Evolutionary conservation across 75 land plant genomes (phyloP), one percentile per base, ranked within the genome.

Genomic region (Cunninghamia lanceolata): DNA sequence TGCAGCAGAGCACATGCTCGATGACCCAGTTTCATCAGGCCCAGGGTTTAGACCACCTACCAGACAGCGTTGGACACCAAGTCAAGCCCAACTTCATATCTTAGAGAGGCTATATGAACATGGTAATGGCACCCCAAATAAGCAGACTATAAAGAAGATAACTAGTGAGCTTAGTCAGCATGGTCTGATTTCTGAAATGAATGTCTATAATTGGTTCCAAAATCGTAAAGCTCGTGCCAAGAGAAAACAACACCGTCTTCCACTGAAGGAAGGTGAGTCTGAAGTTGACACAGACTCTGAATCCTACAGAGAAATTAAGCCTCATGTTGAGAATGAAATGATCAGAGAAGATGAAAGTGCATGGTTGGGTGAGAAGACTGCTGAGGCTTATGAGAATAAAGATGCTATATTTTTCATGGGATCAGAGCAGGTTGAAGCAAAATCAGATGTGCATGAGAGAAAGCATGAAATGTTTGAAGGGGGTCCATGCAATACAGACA

Each of bases 161-260:
- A 91, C 92, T 42, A 75, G 53, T 43, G 92, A 90, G 85, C 89
- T 91, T 11, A 91, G 91, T 40, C 92, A 85, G 87, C 92, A 91
- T 59, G 92, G 92, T 42, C 85, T 79, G 38, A 88, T 91, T 52
- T 84, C 92, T 50, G 92, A 91, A 50, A 87, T 92, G 17, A 91
- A 91, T 68, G 92, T 91, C 39, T 91, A 91, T 70, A 91, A 91
- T 76, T 91, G 92, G 92, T 91, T 91, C 83, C 92, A 91, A 82
- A 91, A 91, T 82, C 88, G 92, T 73, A 91, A 90, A 82, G 92
- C 92, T 38, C 86, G 92, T 17, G 89, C 92, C 7, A 91, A 90
- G 88, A 87, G 92, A 68, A 91, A 90, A 52, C 92, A 87, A 30
- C 90, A 89, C 82, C 74, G 34, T 75, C 91, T 88, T 66, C 43